Conservation (phyloP, 139 green algal genomes). For the Haematococcus sp. region DNA sequence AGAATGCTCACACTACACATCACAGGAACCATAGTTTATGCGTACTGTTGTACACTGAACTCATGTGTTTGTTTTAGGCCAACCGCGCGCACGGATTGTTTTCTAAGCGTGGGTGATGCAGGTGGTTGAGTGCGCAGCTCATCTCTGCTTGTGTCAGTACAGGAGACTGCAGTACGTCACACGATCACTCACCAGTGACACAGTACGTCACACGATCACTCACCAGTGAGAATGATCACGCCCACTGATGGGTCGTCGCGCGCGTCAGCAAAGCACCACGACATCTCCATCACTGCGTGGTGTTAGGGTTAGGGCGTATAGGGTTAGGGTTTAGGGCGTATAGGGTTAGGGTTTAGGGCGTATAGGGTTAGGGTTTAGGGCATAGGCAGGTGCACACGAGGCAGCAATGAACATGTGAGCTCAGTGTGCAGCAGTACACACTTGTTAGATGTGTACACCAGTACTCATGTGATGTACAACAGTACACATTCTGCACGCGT, state of each 20-base stretch:
- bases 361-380: not conserved
- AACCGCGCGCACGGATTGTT: too few species aligned
- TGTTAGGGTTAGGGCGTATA: not conserved
- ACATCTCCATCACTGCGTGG: slow-evolving; percentile 81
- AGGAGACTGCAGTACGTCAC: not conserved
- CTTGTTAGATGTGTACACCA: too few species aligned
- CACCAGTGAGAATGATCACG: slow-evolving; percentile 92
- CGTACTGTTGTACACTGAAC: too few species aligned
- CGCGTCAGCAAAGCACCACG: slow-evolving; percentile 82
- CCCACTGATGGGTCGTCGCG: slow-evolving; percentile 86
- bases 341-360: not conserved
- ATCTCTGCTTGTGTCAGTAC: too few species aligned
- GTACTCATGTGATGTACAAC: too few species aligned
- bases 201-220: not conserved
- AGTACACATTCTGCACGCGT: too few species aligned
- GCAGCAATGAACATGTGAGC: not conserved
- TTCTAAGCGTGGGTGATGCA: too few species aligned
- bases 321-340: not conserved
- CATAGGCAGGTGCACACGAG: not conserved
- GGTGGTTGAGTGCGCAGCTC: too few species aligned
- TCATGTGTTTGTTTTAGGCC: too few species aligned
- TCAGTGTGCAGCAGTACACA: too few species aligned
- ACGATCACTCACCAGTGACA: not conserved
- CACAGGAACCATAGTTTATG: too few species aligned
- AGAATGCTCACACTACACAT: too few species aligned